Conservation (phyloP, 176 grass and related monocot genomes). For the Pharus latifolius region DNA sequence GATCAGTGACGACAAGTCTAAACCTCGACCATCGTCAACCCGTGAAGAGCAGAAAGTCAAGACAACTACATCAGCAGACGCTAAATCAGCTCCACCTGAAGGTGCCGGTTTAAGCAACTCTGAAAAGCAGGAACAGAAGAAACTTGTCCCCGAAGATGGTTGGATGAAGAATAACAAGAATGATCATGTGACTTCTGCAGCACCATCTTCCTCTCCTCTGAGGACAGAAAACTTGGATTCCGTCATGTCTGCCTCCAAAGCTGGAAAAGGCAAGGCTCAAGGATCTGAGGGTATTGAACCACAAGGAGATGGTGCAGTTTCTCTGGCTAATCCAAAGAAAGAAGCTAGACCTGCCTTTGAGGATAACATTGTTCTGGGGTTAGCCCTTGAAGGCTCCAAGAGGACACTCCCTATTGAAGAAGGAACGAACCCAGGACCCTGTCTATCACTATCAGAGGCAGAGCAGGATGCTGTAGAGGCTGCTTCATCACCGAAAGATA, state of each 20-base stretch:
- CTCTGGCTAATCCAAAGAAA: conserved; percentile 40
- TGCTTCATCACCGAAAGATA: conserved; percentile 40
- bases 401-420: conserved; percentile 85
- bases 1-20: conserved; percentile 61
- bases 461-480: conserved; percentile 47
- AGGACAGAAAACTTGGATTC: conserved; percentile 27
- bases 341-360: conserved; percentile 64
- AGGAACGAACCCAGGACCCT: conserved; percentile 34
- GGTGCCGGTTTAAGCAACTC: conserved; percentile 26
- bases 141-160: conserved; percentile 29
- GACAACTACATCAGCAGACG: conserved; percentile 18
- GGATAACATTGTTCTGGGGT: conserved; percentile 89
- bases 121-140: conserved; percentile 67
- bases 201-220: not conserved
- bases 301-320: conserved; percentile 29
- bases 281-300: conserved; percentile 23
- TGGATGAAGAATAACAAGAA: conserved; percentile 32
- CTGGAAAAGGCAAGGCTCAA: conserved; percentile 27
- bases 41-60: conserved; percentile 63
- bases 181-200: conserved; percentile 7
- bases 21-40: conserved; percentile 19
- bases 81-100: conserved; percentile 34
- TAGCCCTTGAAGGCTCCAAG: conserved; percentile 96
- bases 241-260: conserved; percentile 7
- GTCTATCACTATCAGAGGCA: conserved; percentile 46